A percentile compares a stretch with the other conserved stretches of the same genome.
These are phyloP conservation scores for Chalaropsis ovoidea DNA, from an alignment of 2,329 filamentous ascomycete genomes.

Conservation along the genomic window DNA sequence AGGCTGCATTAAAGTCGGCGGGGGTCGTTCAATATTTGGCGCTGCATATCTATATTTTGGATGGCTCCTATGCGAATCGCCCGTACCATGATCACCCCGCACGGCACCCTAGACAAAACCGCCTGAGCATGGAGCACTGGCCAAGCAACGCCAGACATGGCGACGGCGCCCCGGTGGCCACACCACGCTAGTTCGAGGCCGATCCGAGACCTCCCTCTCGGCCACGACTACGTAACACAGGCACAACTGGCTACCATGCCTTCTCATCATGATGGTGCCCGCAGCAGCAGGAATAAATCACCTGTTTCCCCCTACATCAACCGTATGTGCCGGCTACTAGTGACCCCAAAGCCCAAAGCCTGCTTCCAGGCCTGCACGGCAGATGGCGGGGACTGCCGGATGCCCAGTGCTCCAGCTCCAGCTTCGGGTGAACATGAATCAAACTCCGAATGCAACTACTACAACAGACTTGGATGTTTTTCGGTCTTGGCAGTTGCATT, in stretches of 20 bases:
- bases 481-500: constrained; percentile 9
- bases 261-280: background rate
- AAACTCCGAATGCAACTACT: background rate
- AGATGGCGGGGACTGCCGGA: background rate
- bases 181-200: background rate
- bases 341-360: background rate
- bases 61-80: background rate
- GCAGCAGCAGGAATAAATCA: background rate
- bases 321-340: background rate
- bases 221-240: background rate
- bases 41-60: background rate
- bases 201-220: background rate
- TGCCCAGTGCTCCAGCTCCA: background rate
- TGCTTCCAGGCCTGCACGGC: too few relatives aligned
- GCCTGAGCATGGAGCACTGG: too few relatives aligned
- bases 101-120: background rate
- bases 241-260: background rate
- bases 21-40: background rate
- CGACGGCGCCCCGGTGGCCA: too few relatives aligned
- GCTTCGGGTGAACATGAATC: background rate
- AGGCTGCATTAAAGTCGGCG: background rate
- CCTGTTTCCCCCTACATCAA: background rate
- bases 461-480: constrained; percentile 3
- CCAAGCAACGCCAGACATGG: too few relatives aligned
- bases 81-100: background rate